Evolutionary conservation across 108 stramenopile species (phyloP).

Genomic region (Cyclotella distinguenda): DNA sequence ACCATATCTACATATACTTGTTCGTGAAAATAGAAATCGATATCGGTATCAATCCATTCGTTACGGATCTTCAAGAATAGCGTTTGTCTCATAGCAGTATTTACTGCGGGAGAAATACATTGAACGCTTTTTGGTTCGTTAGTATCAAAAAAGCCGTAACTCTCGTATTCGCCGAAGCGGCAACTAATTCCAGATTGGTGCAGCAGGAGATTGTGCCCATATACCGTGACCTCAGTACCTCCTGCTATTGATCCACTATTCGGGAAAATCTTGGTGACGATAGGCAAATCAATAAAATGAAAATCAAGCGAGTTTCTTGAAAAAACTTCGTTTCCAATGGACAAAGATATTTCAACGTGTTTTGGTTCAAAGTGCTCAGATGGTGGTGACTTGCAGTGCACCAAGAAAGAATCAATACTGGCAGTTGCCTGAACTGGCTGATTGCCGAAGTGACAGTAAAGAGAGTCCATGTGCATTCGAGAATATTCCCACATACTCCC

Average conservation of each 20-base stretch:
- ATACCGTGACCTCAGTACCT: neutral
- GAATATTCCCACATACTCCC: neutral
- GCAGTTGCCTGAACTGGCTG: neutral
- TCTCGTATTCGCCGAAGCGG: neutral
- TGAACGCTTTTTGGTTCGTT: neutral
- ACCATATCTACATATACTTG: neutral
- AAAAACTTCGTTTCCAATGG: neutral
- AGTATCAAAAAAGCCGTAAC: conserved; percentile 6
- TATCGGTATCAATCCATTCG: conserved; percentile 3
- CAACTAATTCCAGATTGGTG: neutral
- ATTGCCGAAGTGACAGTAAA: neutral
- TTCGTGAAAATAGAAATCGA: conserved; percentile 3
- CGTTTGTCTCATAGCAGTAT: neutral
- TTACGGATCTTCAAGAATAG: neutral
- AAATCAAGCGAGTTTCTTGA: neutral
- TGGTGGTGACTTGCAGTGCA: neutral
- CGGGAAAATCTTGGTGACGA: neutral
- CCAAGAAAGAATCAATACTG: neutral
- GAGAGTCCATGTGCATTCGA: too few relatives aligned
- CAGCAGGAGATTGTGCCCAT: conserved; percentile 4
- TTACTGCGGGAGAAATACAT: neutral
- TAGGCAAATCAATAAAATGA: neutral
- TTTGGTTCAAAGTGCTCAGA: neutral
- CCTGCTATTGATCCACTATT: neutral
- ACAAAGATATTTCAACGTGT: neutral